These are phyloP conservation scores for Alternaria arbusti DNA, from an alignment of 2,329 filamentous ascomycete species.

Conservation along the genomic window DNA sequence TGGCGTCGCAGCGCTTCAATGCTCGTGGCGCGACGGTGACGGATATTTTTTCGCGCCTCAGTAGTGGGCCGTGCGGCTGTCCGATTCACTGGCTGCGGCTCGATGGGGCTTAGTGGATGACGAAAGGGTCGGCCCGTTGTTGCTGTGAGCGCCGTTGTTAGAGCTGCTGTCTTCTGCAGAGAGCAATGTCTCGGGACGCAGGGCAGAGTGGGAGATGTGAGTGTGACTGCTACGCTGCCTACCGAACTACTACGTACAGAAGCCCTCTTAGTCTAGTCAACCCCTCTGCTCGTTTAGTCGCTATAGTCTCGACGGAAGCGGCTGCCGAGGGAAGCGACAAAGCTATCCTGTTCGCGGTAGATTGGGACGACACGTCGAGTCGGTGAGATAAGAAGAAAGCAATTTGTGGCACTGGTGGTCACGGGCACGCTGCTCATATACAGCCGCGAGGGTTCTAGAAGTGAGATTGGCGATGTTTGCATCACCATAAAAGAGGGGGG, in stretches of 20 bases:
- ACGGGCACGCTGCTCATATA: constrained; percentile 34
- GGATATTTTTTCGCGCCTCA: constrained; percentile 29
- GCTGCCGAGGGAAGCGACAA: constrained; percentile 32
- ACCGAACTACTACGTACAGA: constrained; percentile 9
- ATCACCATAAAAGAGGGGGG: constrained; percentile 22
- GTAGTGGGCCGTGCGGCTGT: constrained; percentile 21
- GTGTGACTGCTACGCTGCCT: constrained; percentile 6
- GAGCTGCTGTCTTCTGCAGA: constrained; percentile 7
- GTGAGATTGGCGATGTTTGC: constrained; percentile 19
- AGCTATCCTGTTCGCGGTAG: constrained; percentile 31
- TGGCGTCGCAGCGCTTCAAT: constrained; percentile 27
- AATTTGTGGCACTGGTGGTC: constrained; percentile 33
- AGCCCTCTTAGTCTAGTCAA: constrained; percentile 22
- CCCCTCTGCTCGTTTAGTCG: constrained; percentile 27
- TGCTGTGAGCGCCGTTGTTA: constrained; percentile 24
- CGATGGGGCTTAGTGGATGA: constrained; percentile 38
- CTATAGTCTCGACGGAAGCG: constrained; percentile 27
- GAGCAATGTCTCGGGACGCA: constrained; percentile 7
- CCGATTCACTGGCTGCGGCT: constrained; percentile 30
- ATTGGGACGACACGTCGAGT: constrained; percentile 10
- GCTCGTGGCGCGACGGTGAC: constrained; percentile 24
- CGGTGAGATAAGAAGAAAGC: constrained; percentile 25
- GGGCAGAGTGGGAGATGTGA: constrained; percentile 5
- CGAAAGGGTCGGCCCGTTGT: constrained; percentile 44
- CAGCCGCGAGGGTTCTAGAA: constrained; percentile 21